Conservation (phyloP, 2,329 filamentous ascomycete genomes). For the Beauveria medogensis region DNA sequence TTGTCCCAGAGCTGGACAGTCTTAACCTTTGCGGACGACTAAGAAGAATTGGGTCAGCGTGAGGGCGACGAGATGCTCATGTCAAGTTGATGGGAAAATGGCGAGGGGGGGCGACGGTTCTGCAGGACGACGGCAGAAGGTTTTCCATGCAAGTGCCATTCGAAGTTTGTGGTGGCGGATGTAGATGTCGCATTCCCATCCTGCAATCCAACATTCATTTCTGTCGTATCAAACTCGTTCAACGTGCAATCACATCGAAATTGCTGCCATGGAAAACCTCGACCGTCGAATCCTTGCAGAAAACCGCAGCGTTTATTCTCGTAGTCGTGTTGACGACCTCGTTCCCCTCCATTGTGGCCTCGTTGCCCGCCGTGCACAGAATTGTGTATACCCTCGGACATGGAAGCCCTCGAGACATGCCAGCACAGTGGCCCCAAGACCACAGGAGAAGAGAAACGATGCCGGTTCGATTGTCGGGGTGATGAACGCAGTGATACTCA, state of each 20-base stretch:
- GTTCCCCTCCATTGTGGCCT: not conserved
- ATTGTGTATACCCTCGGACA: not conserved
- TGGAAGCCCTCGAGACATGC: not conserved
- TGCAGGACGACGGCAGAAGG: not conserved
- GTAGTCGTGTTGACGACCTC: not conserved
- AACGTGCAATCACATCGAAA: not conserved
- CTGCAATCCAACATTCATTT: not conserved
- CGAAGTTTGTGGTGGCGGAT: not conserved
- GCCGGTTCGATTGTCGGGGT: not conserved
- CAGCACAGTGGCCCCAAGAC: too few species aligned
- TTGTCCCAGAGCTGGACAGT: conserved; percentile 95
- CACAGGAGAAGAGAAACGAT: not conserved
- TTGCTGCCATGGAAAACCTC: not conserved
- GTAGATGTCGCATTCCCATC: not conserved
- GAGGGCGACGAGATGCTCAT: not conserved
- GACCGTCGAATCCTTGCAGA: not conserved
- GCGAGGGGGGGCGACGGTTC: not conserved
- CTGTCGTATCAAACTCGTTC: not conserved
- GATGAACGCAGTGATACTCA: conserved; percentile 27
- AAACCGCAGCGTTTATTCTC: not conserved
- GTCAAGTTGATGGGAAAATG: not conserved
- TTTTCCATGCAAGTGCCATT: not conserved
- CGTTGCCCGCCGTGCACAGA: not conserved
- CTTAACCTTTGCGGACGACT: conserved; percentile 69
- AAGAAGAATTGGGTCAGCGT: conserved; percentile 8